These are phyloP conservation scores for Coleophoma eucalyptorum DNA, from an alignment of 2,329 filamentous ascomycete species.

Conservation along the genomic window DNA sequence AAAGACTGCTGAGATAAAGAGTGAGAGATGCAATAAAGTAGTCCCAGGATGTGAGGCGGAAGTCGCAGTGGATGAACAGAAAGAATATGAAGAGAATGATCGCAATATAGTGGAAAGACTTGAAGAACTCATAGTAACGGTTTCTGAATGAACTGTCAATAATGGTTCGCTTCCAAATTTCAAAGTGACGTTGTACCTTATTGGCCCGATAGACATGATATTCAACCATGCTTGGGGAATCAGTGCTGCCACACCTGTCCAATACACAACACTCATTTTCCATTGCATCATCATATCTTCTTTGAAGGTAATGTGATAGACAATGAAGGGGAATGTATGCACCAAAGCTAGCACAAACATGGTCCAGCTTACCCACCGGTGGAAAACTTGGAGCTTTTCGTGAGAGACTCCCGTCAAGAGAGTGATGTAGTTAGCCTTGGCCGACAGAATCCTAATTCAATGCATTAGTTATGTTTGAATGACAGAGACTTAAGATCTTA, in stretches of 20 bases:
- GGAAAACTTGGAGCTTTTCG: constrained; percentile 84
- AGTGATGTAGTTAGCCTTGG: constrained; percentile 80
- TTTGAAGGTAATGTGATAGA: constrained; percentile 80
- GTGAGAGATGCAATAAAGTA: constrained; percentile 78
- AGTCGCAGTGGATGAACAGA: constrained; percentile 92
- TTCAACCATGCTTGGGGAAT: constrained; percentile 81
- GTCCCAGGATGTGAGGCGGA: constrained; percentile 82
- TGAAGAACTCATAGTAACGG: constrained; percentile 74
- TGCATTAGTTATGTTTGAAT: not conserved
- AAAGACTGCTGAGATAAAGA: constrained; percentile 54
- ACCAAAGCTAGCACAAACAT: constrained; percentile 77
- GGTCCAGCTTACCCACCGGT: constrained; percentile 84
- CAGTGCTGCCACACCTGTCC: constrained; percentile 76
- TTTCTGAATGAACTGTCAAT: constrained; percentile 39
- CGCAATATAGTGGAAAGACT: constrained; percentile 74
- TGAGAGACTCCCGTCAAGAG: constrained; percentile 84
- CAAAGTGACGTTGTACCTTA: constrained; percentile 49
- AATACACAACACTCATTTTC: constrained; percentile 67
- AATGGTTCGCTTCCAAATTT: not conserved
- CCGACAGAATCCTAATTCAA: constrained; percentile 65
- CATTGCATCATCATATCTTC: constrained; percentile 68
- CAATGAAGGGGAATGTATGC: constrained; percentile 82
- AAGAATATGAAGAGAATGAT: constrained; percentile 75
- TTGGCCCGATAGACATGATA: constrained; percentile 70
- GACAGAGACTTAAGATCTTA: not conserved